Evolutionary conservation across 2,329 filamentous ascomycete species (phyloP), one percentile per base, ranked within the genome.

Genomic region (Fusarium zealandicum): DNA sequence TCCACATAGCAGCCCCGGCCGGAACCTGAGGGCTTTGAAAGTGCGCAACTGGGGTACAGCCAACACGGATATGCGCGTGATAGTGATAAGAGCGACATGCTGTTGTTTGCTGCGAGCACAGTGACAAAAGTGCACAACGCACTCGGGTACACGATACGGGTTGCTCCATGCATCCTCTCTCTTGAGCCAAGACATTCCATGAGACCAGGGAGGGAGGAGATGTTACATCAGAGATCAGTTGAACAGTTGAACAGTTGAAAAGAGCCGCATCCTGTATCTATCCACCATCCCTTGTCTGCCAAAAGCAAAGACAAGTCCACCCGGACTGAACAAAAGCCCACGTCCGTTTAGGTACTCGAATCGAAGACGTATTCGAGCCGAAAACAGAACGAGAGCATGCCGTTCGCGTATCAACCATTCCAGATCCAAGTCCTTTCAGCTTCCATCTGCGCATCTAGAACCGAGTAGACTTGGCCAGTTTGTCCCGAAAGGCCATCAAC

Each of bases 191-290:
- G 37, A 28, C 37, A 41, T 27, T 48, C 18, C 20, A 14, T 30
- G 14, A 10, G 30, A 16, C 20, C 40, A 42, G 40, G 33, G 36
- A 17, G 48, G 33, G 46, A 8, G n/a, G n/a, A n/a, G 6, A 25
- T 9, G 39, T 53, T 51, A 45, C 51, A 57, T 60, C 39, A 41
- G n/a, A n/a, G n/a, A n/a, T n/a, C n/a, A n/a, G n/a, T n/a, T n/a
- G n/a, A n/a, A n/a, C n/a, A n/a, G 22, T 28, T 42, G 33, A 44
- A 27, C 36, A 22, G 14, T 52, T 22, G 20, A 50, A 35, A 25
- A 37, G 50, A 54, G 30, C 32, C 33, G 32, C 16, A 38, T 47
- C 22, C 22, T 8, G 8, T 25, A 9, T 25, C 3, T 25, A 25
- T 25, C 4, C 6, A 8, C 22, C 9, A 33, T 33, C 17, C 35